Conservation (phyloP, 1,284 basidiomycete species). For the Vanrija sp. region DNA sequence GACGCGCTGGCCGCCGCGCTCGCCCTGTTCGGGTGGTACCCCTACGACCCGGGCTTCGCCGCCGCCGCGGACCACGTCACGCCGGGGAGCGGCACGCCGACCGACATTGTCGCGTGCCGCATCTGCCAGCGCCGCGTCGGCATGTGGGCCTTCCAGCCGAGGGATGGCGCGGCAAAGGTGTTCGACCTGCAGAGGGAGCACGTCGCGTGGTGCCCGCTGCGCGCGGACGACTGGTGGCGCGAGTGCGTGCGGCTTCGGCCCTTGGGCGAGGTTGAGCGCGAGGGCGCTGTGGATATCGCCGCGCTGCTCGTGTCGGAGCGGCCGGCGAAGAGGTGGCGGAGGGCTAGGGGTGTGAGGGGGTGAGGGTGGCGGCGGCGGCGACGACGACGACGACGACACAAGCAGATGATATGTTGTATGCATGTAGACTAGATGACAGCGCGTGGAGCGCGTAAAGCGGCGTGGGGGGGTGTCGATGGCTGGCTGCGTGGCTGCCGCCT, state of each 20-base stretch:
- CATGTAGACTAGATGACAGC: conserved; percentile 7
- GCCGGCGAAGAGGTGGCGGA: conserved; percentile 8
- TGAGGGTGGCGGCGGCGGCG: background rate
- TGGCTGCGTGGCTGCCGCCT: background rate
- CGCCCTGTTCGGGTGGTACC: conserved; percentile 42
- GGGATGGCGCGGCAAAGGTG: background rate
- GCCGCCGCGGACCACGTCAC: conserved; percentile 6
- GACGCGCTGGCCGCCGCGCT: conserved; percentile 15
- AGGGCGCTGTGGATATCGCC: background rate
- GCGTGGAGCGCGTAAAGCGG: too few species aligned
- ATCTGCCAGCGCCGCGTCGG: conserved; percentile 37
- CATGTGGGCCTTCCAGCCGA: conserved; percentile 26
- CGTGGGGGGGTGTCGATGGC: background rate
- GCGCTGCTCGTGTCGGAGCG: background rate
- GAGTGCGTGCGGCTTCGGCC: background rate
- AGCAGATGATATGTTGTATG: conserved; percentile 11
- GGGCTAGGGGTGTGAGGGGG: background rate
- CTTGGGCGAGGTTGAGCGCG: background rate
- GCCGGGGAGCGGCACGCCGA: conserved; percentile 4
- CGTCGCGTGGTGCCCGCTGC: conserved; percentile 37
- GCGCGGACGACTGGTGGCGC: conserved; percentile 25
- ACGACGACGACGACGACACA: background rate
- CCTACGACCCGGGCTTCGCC: conserved; percentile 23
- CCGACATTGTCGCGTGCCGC: conserved; percentile 36
- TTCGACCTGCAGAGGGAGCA: conserved; percentile 34